Evolutionary conservation across 2,329 filamentous ascomycete genomes (phyloP).

Genomic region (Aspergillus proliferans): DNA sequence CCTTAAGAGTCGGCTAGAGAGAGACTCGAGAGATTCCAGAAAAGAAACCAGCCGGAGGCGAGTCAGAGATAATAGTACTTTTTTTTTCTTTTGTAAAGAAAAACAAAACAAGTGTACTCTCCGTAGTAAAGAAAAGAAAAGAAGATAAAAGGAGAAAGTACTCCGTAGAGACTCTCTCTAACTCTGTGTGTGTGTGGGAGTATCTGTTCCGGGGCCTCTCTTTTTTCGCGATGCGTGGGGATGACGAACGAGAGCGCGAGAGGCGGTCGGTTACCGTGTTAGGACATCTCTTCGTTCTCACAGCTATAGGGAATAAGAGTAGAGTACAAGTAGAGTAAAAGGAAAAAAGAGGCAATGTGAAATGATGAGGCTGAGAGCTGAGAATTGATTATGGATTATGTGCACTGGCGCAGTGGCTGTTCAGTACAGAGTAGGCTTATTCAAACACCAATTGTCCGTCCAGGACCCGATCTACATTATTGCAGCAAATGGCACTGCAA

Average conservation of each 20-base stretch:
- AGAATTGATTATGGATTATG: too few species aligned
- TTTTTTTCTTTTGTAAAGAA: too few species aligned
- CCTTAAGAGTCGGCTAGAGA: background rate
- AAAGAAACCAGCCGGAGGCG: background rate
- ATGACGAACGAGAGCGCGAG: slow-evolving; percentile 10
- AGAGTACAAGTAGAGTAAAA: background rate
- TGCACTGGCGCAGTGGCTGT: too few species aligned
- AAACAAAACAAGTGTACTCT: too few species aligned
- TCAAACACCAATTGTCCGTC: too few species aligned
- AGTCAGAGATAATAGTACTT: background rate
- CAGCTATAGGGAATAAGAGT: background rate
- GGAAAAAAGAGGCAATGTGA: too few species aligned
- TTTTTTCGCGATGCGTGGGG: slow-evolving; percentile 14
- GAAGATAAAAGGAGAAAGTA: background rate
- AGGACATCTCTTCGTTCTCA: slow-evolving; percentile 3
- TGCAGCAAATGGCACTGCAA: too few species aligned
- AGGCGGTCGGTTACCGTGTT: slow-evolving; percentile 18
- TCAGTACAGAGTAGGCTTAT: too few species aligned
- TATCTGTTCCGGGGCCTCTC: too few species aligned
- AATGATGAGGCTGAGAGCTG: too few species aligned
- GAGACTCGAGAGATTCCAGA: background rate
- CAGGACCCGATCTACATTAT: too few species aligned
- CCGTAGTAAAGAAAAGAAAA: too few species aligned
- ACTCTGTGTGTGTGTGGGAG: background rate
- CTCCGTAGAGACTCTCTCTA: background rate